These are phyloP conservation scores for Raffaelea arxii DNA, from an alignment of 2,329 filamentous ascomycete species.

Conservation along the genomic window DNA sequence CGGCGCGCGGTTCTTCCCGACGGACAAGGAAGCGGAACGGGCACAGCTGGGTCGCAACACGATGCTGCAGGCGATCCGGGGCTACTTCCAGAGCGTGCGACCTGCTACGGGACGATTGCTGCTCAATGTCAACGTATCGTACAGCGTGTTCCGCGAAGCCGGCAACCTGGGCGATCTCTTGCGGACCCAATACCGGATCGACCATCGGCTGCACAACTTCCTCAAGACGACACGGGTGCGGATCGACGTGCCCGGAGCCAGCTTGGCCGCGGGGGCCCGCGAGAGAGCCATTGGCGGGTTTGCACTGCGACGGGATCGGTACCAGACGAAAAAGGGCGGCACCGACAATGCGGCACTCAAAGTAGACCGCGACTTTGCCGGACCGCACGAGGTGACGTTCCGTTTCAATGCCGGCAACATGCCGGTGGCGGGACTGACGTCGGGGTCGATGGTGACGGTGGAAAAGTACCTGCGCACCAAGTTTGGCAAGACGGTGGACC, in stretches of 20 bases:
- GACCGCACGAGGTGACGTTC: not conserved
- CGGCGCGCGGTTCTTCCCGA: slow-evolving; percentile 35
- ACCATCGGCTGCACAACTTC: slow-evolving; percentile 6
- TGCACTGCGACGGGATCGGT: slow-evolving; percentile 8
- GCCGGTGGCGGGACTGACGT: not conserved
- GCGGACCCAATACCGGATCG: slow-evolving; percentile 1
- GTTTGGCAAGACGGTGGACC: no score
- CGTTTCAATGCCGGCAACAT: not conserved
- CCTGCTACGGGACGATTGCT: slow-evolving; percentile 43
- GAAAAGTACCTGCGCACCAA: no score
- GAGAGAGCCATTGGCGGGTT: slow-evolving; percentile 16
- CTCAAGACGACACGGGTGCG: slow-evolving; percentile 16
- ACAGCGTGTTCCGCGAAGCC: slow-evolving; percentile 38
- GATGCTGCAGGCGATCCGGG: slow-evolving; percentile 29
- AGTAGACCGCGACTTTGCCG: not conserved
- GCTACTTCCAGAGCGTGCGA: slow-evolving; percentile 46
- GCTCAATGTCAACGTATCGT: slow-evolving; percentile 45
- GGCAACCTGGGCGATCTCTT: slow-evolving; percentile 26
- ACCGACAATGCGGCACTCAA: not conserved
- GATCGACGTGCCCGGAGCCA: slow-evolving; percentile 21
- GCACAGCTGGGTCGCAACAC: slow-evolving; percentile 17
- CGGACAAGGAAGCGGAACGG: slow-evolving; percentile 20
- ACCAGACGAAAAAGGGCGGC: not conserved
- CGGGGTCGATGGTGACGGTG: slow-evolving; percentile 1
- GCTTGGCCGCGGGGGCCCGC: slow-evolving; percentile 18